Conservation (phyloP, 768 basidiomycete species). For the Phylloporus scabripes region DNA sequence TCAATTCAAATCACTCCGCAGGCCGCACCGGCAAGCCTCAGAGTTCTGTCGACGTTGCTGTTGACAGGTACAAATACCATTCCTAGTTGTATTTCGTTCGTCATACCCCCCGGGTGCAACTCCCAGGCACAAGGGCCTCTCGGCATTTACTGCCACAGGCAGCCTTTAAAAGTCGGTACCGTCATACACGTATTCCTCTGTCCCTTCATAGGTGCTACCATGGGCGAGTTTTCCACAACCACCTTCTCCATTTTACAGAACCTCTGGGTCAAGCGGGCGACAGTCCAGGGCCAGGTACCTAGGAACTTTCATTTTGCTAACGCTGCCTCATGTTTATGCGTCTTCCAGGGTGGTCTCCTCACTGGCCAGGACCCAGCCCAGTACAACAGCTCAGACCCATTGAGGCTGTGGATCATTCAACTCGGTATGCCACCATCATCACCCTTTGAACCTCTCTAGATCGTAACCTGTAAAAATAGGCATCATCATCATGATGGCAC, state of each 20-base stretch:
- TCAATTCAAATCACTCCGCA: not conserved
- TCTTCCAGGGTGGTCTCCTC: conserved; percentile 64
- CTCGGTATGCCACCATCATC: conserved; percentile 41
- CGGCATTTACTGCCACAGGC: not conserved
- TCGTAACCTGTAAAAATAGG: conserved; percentile 30
- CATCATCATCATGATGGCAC: conserved; percentile 79
- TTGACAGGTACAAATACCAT: not conserved
- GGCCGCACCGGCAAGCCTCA: not conserved
- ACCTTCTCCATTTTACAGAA: conserved; percentile 15
- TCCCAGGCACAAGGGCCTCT: not conserved
- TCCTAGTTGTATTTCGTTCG: not conserved
- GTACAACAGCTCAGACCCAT: conserved; percentile 61
- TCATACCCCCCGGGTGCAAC: not conserved
- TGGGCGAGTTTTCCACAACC: conserved; percentile 47
- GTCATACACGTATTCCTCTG: not conserved
- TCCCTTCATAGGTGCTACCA: conserved; percentile 9
- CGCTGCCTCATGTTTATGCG: not conserved
- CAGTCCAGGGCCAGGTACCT: conserved; percentile 27
- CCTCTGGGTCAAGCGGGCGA: conserved; percentile 13
- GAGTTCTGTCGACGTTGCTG: not conserved
- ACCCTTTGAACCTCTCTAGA: not conserved
- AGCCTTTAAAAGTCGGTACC: not conserved
- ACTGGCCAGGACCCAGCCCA: conserved; percentile 66
- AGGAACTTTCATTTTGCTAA: not conserved
- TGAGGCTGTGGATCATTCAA: conserved; percentile 75